Evolutionary conservation across 768 basidiomycete species (phyloP), one percentile per base, ranked within the genome.

Genomic region (Suillus paluster): DNA sequence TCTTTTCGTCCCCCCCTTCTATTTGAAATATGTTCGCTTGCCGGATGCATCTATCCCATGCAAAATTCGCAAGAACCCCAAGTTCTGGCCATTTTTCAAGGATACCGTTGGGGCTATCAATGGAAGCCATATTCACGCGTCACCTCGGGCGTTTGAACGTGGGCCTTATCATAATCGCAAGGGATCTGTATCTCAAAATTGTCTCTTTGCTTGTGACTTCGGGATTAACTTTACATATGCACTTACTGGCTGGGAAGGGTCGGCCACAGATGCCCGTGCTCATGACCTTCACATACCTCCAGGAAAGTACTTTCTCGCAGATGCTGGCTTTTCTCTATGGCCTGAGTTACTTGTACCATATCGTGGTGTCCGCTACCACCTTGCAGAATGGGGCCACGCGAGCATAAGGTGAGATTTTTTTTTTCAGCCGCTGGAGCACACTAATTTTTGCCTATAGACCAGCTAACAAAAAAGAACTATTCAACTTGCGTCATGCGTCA

Each of bases 401-500:
- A 27, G 25, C 17, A 12, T 57, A n/a, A 57, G 57, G 57, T 57
- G 49, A 50, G 49, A 36, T 36, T 36, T 36, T 1, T 36, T 36
- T 36, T 36, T 36, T 36, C 36, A 36, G 36, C 36, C 3, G 10
- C 36, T 3, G 3, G 36, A 36, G 36, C 11, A 11, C 3, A 36
- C 36, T 36, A 36, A 36, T 36, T 65, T 53, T 61, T 49, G 60
- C 23, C 33, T 57, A 23, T 61, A 44, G 77, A 46, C 79, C 80
- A 52, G 48, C 17, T 60, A 78, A 75, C 50, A 60, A 70, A 49
- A 68, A 81, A 67, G 79, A 83, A 64, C 67, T 82, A 2, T 81
- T 73, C 63, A 82, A 81, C 70, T 70, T 82, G 3, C 68, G 73
- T 25, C 79, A 82, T 72, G 70, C 80, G 12, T 69, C 68, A 61